Percentiles rank a stretch among this genome's conserved stretches.
Conservation (phyloP, 208 protist species). For the Paratrypanosoma confusum region DNA sequence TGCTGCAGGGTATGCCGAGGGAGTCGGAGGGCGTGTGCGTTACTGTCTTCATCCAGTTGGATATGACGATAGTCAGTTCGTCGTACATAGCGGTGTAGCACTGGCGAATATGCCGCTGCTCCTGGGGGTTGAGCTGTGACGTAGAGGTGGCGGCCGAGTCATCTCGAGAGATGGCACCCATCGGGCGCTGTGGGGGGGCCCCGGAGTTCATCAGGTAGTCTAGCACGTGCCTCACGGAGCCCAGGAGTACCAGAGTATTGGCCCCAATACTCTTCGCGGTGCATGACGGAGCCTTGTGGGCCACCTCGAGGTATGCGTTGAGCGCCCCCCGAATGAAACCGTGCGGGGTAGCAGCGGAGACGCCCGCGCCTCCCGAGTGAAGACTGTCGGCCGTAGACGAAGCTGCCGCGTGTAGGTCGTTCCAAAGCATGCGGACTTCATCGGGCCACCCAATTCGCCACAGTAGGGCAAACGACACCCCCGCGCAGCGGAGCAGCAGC, state of each 20-base stretch:
- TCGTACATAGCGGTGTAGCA: slow-evolving; percentile 81
- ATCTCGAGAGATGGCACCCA: no score
- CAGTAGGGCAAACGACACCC: slow-evolving; percentile 48
- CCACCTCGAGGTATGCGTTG: slow-evolving; percentile 64
- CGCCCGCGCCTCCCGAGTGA: no score
- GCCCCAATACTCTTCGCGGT: slow-evolving; percentile 15
- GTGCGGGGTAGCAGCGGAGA: slow-evolving; percentile 68
- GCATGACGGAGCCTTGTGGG: slow-evolving; percentile 20
- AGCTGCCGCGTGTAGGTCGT: no score
- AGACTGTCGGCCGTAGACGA: no score
- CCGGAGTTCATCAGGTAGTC: neutral
- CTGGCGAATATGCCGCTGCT: slow-evolving; percentile 71
- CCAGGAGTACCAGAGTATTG: slow-evolving; percentile 44
- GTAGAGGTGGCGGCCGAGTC: slow-evolving; percentile 12
- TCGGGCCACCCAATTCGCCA: no score
- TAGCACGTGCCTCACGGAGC: no score
- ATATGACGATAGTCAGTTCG: slow-evolving; percentile 59
- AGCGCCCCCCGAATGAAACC: slow-evolving; percentile 60
- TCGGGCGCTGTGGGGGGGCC: slow-evolving; percentile 1
- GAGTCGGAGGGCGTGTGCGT: slow-evolving; percentile 15
- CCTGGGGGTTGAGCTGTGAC: slow-evolving; percentile 56
- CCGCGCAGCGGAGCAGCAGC: slow-evolving; percentile 33
- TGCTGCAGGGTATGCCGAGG: slow-evolving; percentile 4
- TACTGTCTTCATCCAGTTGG: slow-evolving; percentile 41
- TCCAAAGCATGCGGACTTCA: no score